Evolutionary conservation across 1,284 basidiomycete species (phyloP).

Genomic region (Cutaneotrichosporon sp.): DNA sequence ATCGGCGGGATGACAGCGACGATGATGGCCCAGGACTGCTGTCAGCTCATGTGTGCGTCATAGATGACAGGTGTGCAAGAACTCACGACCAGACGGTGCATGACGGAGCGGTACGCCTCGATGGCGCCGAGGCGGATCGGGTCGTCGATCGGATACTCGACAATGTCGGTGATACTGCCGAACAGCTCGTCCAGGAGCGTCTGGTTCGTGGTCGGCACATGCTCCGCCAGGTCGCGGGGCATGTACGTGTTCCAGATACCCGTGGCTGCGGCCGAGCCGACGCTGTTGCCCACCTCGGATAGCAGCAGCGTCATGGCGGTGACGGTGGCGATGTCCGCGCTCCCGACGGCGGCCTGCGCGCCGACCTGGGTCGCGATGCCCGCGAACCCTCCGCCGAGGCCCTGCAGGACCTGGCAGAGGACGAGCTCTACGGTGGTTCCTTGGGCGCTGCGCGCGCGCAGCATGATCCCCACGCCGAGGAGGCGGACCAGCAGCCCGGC

Average conservation of each 20-base stretch:
- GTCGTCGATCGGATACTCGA: slow-evolving; percentile 57
- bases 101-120: slow-evolving; percentile 50
- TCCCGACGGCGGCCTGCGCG: slow-evolving; percentile 74
- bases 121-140: slow-evolving; percentile 65
- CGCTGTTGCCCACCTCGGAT: slow-evolving; percentile 59
- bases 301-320: slow-evolving; percentile 75
- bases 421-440: slow-evolving; percentile 57
- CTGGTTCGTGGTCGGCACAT: slow-evolving; percentile 45
- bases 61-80: not conserved
- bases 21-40: slow-evolving; percentile 36
- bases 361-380: slow-evolving; percentile 69
- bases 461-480: slow-evolving; percentile 69
- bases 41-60: not conserved
- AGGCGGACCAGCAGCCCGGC: slow-evolving; percentile 68
- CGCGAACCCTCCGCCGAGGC: slow-evolving; percentile 63
- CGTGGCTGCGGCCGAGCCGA: slow-evolving; percentile 56
- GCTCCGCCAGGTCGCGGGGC: slow-evolving; percentile 61
- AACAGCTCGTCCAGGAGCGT: slow-evolving; percentile 56
- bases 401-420: slow-evolving; percentile 60
- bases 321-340: slow-evolving; percentile 74
- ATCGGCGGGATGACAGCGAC: slow-evolving; percentile 52
- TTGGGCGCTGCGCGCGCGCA: slow-evolving; percentile 66
- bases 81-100: slow-evolving; percentile 43
- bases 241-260: slow-evolving; percentile 40
- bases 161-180: slow-evolving; percentile 60